Evolutionary conservation across 768 basidiomycete species (phyloP), one percentile per base, ranked within the genome.

Genomic region (Steccherinum ochraceum): DNA sequence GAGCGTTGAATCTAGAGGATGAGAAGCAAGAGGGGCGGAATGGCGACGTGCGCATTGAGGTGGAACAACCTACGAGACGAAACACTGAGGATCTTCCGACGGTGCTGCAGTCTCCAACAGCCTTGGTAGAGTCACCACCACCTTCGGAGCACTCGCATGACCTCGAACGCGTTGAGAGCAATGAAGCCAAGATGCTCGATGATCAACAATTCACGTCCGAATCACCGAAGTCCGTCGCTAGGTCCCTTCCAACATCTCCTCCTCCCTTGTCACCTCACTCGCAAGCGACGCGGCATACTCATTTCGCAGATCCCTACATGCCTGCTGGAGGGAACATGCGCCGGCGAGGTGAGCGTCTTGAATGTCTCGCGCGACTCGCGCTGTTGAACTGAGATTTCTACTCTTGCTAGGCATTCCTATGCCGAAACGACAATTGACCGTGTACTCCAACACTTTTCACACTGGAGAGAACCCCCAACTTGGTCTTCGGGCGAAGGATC

Each of bases 401-500:
- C n/a, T n/a, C n/a, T n/a, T n/a, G n/a, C n/a, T n/a, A n/a, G n/a
- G n/a, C n/a, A 13, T 5, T n/a, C 66, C 65, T 1, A 59, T 61
- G 3, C 57, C 59, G 16, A 57, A 63, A 7, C 59, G 74, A 27
- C 63, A 68, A 1, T 18, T n/a, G 5, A 63, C 67, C 4, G 72
- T 72, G 0, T 62, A 73, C 24, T 54, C 52, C n/a, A 5, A 46
- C 11, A 49, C 46, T 24, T 24, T 25, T 18, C 41, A 52, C 16
- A 10, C 40, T 1, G 39, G 23, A 5, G n/a, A 44, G 7, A 44
- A 27, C 16, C 30, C 30, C 3, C 24, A 21, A 2, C 27, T 61
- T 4, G 59, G 59, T 12, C 57, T 56, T 20, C 59, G 59, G 13
- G 45, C 44, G 23, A 62, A 74, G 56, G 72, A 76, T 45, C 58